Evolutionary conservation across 306 rosid genomes (phyloP).

Genomic region (Quercus variabilis): DNA sequence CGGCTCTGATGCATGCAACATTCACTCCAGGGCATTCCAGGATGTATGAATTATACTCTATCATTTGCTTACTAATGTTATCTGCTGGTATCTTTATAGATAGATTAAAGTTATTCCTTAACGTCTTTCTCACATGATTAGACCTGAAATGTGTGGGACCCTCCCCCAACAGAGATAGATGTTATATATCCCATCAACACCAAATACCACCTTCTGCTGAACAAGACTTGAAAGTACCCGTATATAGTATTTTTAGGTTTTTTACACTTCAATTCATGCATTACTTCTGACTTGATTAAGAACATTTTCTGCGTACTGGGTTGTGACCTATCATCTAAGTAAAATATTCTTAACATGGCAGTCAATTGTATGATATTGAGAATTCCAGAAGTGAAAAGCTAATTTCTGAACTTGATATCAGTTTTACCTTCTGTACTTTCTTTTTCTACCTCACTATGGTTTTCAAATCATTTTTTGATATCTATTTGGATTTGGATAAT

Average conservation of each 20-base stretch:
- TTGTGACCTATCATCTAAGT: not conserved
- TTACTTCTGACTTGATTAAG: not conserved
- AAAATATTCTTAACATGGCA: too few relatives aligned
- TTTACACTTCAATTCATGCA: not conserved
- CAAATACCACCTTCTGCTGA: not conserved
- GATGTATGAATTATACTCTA: slow-evolving; percentile 52
- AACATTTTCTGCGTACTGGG: not conserved
- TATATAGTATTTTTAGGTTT: not conserved
- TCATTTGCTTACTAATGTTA: not conserved
- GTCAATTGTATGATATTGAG: not conserved
- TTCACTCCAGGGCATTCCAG: slow-evolving; percentile 73
- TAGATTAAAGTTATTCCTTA: not conserved
- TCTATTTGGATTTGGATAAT: not conserved
- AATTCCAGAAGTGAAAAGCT: not conserved
- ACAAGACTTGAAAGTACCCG: not conserved
- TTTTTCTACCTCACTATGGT: not conserved
- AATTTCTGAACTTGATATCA: not conserved
- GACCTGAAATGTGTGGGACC: too few relatives aligned
- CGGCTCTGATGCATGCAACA: slow-evolving; percentile 53
- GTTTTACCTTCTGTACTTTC: not conserved
- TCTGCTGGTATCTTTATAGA: not conserved
- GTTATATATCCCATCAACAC: too few relatives aligned
- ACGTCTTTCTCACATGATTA: too few relatives aligned
- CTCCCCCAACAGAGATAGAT: too few relatives aligned
- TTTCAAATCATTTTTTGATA: not conserved